phyloP scores from a whole-genome alignment of 495 filamentous ascomycete species.

The Rusavskia elegans region DNA sequence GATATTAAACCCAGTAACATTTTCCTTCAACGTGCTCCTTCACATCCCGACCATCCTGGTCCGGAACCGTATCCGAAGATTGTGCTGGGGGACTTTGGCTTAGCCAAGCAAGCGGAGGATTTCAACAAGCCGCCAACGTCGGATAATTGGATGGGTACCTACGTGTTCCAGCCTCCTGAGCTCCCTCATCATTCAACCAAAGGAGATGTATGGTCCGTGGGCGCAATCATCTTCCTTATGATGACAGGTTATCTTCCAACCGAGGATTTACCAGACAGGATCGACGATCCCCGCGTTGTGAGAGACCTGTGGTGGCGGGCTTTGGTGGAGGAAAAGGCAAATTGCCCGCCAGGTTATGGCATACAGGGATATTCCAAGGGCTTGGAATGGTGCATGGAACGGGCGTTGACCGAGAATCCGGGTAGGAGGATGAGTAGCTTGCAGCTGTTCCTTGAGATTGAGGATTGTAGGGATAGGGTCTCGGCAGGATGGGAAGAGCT shows the following conservation, averaged over 20 bases:
- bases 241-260: not conserved
- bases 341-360: not conserved
- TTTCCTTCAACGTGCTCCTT: slow-evolving; percentile 46
- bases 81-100: slow-evolving; percentile 80
- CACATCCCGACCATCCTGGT: slow-evolving; percentile 32
- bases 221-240: slow-evolving; percentile 19
- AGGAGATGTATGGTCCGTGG: slow-evolving; percentile 90
- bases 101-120: slow-evolving; percentile 70
- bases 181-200: slow-evolving; percentile 67
- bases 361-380: not conserved
- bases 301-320: not conserved
- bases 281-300: not conserved
- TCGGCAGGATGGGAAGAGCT: not conserved
- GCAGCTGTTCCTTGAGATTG: not conserved
- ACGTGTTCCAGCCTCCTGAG: slow-evolving; percentile 42
- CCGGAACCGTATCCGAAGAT: slow-evolving; percentile 2
- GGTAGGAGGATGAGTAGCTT: not conserved
- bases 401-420: not conserved
- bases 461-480: not conserved
- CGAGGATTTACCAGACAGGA: not conserved
- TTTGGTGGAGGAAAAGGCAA: not conserved
- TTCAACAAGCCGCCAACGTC: slow-evolving; percentile 77
- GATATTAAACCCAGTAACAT: slow-evolving; percentile 99
- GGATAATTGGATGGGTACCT: slow-evolving; percentile 66
- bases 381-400: not conserved